phyloP scores from a whole-genome alignment of 495 filamentous ascomycete genomes.

The Xylaria venustula region DNA sequence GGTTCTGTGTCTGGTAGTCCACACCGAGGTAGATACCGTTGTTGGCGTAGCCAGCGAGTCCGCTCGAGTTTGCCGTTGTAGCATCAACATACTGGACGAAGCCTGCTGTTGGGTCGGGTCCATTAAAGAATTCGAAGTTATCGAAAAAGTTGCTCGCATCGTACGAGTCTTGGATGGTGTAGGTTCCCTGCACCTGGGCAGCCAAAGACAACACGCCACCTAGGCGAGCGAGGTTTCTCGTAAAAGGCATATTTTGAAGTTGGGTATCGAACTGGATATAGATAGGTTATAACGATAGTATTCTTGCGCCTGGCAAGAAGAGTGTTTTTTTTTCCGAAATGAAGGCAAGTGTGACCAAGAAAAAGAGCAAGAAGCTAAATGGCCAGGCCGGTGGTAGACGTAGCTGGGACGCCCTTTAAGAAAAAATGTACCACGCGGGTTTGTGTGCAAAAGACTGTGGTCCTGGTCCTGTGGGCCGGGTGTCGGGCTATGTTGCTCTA shows the following conservation, averaged over 20 bases:
- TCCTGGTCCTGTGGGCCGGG: neutral
- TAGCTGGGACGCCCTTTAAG: neutral
- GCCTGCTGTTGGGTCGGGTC: conserved; percentile 64
- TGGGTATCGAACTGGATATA: neutral
- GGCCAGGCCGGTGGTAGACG: neutral
- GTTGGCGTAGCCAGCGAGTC: conserved; percentile 56
- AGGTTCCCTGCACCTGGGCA: conserved; percentile 28
- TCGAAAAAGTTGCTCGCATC: conserved; percentile 55
- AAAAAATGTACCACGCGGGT: neutral
- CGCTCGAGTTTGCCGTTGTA: conserved; percentile 50
- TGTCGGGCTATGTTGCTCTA: neutral
- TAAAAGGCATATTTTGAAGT: conserved; percentile 18
- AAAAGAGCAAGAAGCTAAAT: neutral
- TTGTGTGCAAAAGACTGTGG: neutral
- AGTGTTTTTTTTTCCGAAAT: conserved; percentile 12
- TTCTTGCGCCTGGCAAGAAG: conserved; percentile 29
- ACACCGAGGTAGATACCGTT: conserved; percentile 54
- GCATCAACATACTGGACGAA: conserved; percentile 66
- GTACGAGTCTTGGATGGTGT: conserved; percentile 46
- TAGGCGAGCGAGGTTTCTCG: conserved; percentile 17
- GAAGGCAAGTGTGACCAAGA: neutral
- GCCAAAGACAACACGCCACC: conserved; percentile 23
- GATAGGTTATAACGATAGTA: neutral
- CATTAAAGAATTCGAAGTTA: conserved; percentile 53
- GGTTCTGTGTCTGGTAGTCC: conserved; percentile 46